Evolutionary conservation across 2,329 filamentous ascomycete species (phyloP).

Genomic region (Fulvia fulva): DNA sequence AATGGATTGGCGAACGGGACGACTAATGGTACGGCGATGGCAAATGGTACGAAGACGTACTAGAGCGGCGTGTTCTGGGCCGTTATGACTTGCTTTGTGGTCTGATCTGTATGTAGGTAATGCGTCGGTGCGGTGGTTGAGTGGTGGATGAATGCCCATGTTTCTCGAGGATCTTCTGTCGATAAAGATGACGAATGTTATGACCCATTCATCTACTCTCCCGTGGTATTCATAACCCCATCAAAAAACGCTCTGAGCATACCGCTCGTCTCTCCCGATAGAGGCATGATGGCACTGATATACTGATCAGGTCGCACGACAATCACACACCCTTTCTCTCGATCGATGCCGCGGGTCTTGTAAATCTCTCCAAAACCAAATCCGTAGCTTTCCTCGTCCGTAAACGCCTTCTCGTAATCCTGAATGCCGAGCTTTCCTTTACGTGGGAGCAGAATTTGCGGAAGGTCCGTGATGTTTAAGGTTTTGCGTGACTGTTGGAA

Average conservation of each 20-base stretch:
- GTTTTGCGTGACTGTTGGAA: slow-evolving; percentile 29
- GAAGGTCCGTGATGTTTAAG: slow-evolving; percentile 37
- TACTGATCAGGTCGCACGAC: slow-evolving; percentile 66
- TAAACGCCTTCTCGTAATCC: slow-evolving; percentile 43
- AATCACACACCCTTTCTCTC: slow-evolving; percentile 54
- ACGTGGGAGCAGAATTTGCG: slow-evolving; percentile 42
- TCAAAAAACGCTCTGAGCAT: slow-evolving; percentile 30
- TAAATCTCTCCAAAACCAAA: slow-evolving; percentile 44
- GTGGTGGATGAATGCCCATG: background rate
- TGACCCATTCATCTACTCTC: background rate
- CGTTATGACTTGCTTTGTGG: background rate
- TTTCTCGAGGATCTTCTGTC: background rate
- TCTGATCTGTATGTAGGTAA: background rate
- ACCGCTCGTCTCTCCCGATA: slow-evolving; percentile 20
- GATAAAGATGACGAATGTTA: background rate
- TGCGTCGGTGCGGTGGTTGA: background rate
- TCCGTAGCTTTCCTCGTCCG: slow-evolving; percentile 42
- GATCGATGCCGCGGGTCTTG: slow-evolving; percentile 56
- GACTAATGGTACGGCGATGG: background rate
- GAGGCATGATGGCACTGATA: slow-evolving; percentile 40
- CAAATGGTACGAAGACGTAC: background rate
- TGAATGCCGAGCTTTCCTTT: slow-evolving; percentile 35
- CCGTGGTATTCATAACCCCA: slow-evolving; percentile 23
- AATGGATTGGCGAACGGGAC: background rate
- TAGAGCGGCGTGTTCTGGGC: background rate